Evolutionary conservation across 148 eudicot species (phyloP).

Genomic region (Fagopyrum esculentum): DNA sequence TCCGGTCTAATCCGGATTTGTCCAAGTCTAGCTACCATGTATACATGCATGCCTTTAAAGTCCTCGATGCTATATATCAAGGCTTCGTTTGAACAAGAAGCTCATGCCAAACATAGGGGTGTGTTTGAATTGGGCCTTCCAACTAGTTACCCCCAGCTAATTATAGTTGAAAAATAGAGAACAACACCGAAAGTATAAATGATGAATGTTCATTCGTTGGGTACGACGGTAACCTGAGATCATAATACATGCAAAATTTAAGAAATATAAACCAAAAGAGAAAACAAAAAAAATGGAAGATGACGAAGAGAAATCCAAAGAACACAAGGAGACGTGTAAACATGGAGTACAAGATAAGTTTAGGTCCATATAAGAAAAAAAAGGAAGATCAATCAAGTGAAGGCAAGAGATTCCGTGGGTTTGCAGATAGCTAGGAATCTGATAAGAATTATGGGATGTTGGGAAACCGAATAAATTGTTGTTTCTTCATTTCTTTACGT

Average conservation of each 20-base stretch:
- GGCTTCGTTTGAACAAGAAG: too few species aligned
- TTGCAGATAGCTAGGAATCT: neutral
- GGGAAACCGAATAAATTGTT: neutral
- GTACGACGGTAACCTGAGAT: neutral
- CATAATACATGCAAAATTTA: neutral
- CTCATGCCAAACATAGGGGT: too few species aligned
- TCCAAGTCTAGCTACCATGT: too few species aligned
- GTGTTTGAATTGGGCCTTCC: too few species aligned
- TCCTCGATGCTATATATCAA: too few species aligned
- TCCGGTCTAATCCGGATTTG: too few species aligned
- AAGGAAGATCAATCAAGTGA: conserved; percentile 6
- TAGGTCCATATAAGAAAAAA: neutral
- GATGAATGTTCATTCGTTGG: neutral
- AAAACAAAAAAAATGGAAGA: neutral
- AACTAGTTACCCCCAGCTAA: too few species aligned
- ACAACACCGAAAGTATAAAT: too few species aligned
- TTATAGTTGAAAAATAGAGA: too few species aligned
- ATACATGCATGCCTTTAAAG: too few species aligned
- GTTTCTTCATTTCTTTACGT: conserved; percentile 6
- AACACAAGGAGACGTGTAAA: neutral
- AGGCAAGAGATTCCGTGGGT: conserved; percentile 10
- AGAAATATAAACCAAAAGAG: neutral
- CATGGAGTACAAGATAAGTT: neutral
- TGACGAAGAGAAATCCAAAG: neutral
- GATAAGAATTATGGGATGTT: neutral